Base-by-base conservation (phyloP, 2,329 filamentous ascomycete genomes). In the Myriosclerotinia scirpicola region DNA sequence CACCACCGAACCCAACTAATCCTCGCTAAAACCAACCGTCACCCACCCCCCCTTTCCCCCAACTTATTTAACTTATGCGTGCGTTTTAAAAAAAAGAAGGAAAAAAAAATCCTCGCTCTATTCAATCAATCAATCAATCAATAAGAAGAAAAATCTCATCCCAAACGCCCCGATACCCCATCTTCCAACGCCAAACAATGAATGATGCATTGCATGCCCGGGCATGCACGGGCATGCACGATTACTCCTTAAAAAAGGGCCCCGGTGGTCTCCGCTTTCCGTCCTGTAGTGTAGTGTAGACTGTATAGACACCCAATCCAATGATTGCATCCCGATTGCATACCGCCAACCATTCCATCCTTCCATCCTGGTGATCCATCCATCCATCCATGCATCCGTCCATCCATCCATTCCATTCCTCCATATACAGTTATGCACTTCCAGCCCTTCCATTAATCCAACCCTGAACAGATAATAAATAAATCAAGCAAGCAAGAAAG, bases 371-470 rank as follows among this genome's bases (percentile, higher is more conserved):
- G 30, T 34, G 30, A 34, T 34, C 30, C 30, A 11, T 14, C 30
- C 30, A 34, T 34, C 30, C 30, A 34, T 34, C 30, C 30, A 34
- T 34, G 2, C 30, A 34, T 34, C 2, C 30, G 6, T 34, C 30
- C 30, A 4, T 34, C 55, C 40, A 44, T 55, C 44, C 54, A 55
- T 22, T 1, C 34, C 44, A 50, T 38, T 50, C n/a, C 44, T 38
- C 58, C 50, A 61, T 50, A 61, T 61, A 50, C 58, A 61, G 34
- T 26, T 22, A 61, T 50, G 58, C 58, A 50, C 58, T 50, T 50
- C 30, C 56, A 22, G 26, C 20, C 44, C 20, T 48, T 61, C 58
- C 58, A 61, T 61, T 61, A 61, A 61, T 61, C 58, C 58, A 61
- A 61, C 58, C 58, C 46, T 38, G 58, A 61, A 36, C 50, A 36